Base-by-base conservation (phyloP, 345 rosid species). In the Eucalyptus grandis region DNA sequence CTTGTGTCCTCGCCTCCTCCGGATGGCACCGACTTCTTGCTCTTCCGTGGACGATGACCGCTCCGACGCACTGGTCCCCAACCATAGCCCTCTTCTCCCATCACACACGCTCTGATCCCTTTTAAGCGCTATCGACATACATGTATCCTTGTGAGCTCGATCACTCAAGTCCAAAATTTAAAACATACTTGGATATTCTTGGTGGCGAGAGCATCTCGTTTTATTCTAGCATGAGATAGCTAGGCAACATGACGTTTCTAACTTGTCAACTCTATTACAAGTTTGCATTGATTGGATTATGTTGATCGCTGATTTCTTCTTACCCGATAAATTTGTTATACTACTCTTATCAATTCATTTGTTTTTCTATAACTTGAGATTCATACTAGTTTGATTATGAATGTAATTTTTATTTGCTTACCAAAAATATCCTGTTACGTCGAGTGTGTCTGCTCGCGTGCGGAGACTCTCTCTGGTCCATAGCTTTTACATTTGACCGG, bases 211-310 rank as follows among this genome's bases (percentile, higher is more conserved):
- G 4, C 4, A 6, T 16, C 81, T 69, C 4, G 2, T 69, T 69
- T 69, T 26, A 69, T 0, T 69, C 14, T 21, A 6, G 0, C 0
- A 5, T 69, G 4, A 1, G 4, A 34, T 0, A 4, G 15, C 0
- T 65, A 7, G 21, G 0, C 26, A 17, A 34, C 0, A 6, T 13
- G 13, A 69, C 6, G 9, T 14, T 69, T n/a, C 0, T 19, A 34
- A 69, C 12, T 34, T 17, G 44, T 34, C 14, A 31, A 69, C 14
- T 1, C 8, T 4, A 3, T 17, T 34, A 4, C 2, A 9, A 15
- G 0, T 69, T 34, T 8, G 26, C 14, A n/a, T n/a, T 69, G 6
- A 69, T 69, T 0, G 14, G 26, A 69, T 15, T 67, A 1, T 17
- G 44, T 69, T 69, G 24, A 69, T 34, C 3, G 81, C 13, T 5